A percentile compares a stretch with the other conserved stretches of the same genome.
phyloP scores from a whole-genome alignment of 768 basidiomycete species.

The Plicaturopsis crispa region DNA sequence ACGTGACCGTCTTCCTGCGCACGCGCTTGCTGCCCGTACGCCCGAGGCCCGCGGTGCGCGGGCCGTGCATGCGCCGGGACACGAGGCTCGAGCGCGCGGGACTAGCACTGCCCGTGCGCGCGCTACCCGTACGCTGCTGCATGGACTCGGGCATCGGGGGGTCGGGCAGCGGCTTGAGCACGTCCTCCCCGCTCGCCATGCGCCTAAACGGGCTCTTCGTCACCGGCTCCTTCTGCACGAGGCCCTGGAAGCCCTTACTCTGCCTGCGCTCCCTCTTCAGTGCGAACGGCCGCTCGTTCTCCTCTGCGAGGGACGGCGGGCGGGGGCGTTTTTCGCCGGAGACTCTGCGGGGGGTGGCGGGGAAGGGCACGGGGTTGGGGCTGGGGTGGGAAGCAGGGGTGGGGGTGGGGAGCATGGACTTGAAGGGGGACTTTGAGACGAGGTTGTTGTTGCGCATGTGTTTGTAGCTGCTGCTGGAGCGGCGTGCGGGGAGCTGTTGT shows the following conservation, averaged over 20 bases:
- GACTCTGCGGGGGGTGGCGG: constrained; percentile 38
- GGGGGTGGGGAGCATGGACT: constrained; percentile 51
- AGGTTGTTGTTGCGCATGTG: constrained; percentile 73
- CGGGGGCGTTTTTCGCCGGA: constrained; percentile 78
- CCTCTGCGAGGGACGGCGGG: constrained; percentile 63
- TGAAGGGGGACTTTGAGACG: constrained; percentile 84
- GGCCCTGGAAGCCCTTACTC: constrained; percentile 65
- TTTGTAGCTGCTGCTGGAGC: constrained; percentile 72
- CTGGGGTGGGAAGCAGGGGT: constrained; percentile 29
- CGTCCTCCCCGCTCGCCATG: constrained; percentile 8
- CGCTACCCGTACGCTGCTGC: constrained; percentile 11
- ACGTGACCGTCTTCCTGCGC: constrained; percentile 72
- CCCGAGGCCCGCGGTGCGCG: constrained; percentile 53
- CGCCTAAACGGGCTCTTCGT: constrained; percentile 75
- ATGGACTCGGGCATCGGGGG: constrained; percentile 21
- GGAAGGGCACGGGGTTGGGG: constrained; percentile 23
- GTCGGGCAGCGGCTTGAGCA: constrained; percentile 4
- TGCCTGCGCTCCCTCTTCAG: constrained; percentile 69
- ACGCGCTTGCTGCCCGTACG: constrained; percentile 42
- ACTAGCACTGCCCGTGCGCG: constrained; percentile 25
- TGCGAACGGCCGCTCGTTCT: constrained; percentile 65
- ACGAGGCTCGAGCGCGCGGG: constrained; percentile 64
- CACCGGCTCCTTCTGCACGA: constrained; percentile 71
- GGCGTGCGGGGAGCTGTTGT: constrained; percentile 59
- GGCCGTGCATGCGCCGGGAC: constrained; percentile 69